Conservation (phyloP, 2,329 filamentous ascomycete species). For the Colletotrichum sp. region DNA sequence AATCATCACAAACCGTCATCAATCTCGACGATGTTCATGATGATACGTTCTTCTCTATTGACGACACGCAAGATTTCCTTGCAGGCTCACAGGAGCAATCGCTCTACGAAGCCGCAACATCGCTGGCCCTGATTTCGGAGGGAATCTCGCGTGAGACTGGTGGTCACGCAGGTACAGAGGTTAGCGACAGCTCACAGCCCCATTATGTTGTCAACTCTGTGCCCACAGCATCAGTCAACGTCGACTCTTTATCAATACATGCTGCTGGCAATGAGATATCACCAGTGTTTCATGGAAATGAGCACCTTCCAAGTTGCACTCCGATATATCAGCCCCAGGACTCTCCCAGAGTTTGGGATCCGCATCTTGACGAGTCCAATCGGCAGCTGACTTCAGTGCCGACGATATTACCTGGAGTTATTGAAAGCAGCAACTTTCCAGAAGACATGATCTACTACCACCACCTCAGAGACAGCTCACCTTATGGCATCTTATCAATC, state of each 20-base stretch:
- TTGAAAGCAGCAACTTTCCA: slow-evolving; percentile 2
- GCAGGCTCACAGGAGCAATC: not conserved
- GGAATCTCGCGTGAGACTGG: not conserved
- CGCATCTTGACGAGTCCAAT: not conserved
- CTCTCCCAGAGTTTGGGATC: not conserved
- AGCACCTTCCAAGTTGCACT: not conserved
- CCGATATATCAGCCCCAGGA: not conserved
- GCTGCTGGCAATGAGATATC: not conserved
- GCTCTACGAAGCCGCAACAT: not conserved
- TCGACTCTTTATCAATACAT: not conserved
- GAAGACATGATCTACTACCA: slow-evolving; percentile 6
- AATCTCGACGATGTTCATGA: not conserved
- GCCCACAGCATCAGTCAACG: not conserved
- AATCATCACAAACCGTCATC: not conserved
- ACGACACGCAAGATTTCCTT: not conserved
- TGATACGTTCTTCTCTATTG: not conserved
- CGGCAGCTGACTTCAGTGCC: not conserved
- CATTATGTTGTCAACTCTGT: not conserved
- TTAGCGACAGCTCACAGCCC: not conserved
- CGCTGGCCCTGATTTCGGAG: not conserved
- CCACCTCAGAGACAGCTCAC: not conserved
- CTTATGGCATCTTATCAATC: not conserved
- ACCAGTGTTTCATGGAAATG: not conserved
- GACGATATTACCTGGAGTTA: not conserved
- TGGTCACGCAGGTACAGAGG: accelerated